A percentile compares a stretch with the other conserved stretches of the same genome.
These are phyloP conservation scores for Plectranthus barbatus DNA, from an alignment of 257 asterid species.

Conservation along the genomic window DNA sequence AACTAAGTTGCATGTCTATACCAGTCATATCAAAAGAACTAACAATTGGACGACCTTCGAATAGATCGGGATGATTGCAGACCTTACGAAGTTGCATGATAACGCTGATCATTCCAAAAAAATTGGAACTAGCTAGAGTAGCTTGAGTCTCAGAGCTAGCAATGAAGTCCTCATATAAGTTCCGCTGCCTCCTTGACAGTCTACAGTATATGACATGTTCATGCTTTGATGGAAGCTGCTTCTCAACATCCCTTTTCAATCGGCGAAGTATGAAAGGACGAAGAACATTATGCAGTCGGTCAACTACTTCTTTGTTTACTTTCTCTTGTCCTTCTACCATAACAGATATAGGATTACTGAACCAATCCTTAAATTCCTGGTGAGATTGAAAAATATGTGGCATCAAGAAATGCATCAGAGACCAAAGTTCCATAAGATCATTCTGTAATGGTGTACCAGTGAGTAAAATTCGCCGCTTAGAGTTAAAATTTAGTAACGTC, in stretches of 20 bases:
- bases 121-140: conserved; percentile 84
- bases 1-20: conserved; percentile 68
- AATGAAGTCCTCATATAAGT: conserved; percentile 92
- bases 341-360: conserved; percentile 89
- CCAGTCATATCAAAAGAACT: conserved; percentile 93
- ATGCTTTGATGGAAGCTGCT: conserved; percentile 90
- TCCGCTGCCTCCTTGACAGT: conserved; percentile 97
- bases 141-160: conserved; percentile 99
- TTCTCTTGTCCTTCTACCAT: conserved; percentile 99
- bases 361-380: conserved; percentile 99
- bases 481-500: conserved; percentile 91
- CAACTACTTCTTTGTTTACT: conserved; percentile 94
- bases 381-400: conserved; percentile 98
- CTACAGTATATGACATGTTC: conserved; percentile 90
- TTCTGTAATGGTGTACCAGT: conserved; percentile 98
- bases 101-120: conserved; percentile 94
- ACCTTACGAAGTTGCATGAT: conserved; percentile 99
- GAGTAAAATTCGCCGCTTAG: conserved; percentile 93
- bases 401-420: conserved; percentile 99
- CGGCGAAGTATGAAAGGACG: conserved; percentile 97
- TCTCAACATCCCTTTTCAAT: conserved; percentile 95
- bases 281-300: conserved; percentile 96
- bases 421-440: conserved; percentile 99
- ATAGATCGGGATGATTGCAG: conserved; percentile 98
- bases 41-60: conserved; percentile 98